phyloP scores from a whole-genome alignment of 73 alveolate genomes.

The Stentor roeselii region DNA sequence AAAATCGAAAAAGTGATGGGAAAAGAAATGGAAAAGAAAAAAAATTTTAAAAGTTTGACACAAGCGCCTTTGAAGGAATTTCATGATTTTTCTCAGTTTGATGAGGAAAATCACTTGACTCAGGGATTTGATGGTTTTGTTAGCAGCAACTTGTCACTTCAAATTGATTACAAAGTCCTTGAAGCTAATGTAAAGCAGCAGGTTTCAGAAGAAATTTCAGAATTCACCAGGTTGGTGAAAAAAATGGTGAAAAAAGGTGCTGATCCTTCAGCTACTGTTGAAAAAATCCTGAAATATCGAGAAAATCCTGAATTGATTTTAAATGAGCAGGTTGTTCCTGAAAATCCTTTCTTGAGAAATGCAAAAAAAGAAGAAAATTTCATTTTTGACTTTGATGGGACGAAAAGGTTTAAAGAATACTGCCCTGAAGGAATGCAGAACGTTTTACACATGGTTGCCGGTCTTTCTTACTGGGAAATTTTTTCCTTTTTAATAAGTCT shows the following conservation, averaged over 20 bases:
- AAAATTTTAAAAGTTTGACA: too few relatives aligned
- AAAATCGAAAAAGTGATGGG: too few relatives aligned
- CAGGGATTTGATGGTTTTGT: too few relatives aligned
- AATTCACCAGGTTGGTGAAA: conserved; percentile 43
- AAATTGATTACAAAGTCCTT: too few relatives aligned
- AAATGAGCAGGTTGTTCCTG: conserved; percentile 10
- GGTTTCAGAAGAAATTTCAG: conserved; percentile 26
- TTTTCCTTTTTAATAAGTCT: conserved; percentile 36
- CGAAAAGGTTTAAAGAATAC: conserved; percentile 28
- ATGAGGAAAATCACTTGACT: too few relatives aligned
- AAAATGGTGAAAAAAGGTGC: conserved; percentile 57
- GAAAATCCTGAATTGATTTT: conserved; percentile 8
- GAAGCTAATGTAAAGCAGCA: neutral
- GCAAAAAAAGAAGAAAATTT: conserved; percentile 18
- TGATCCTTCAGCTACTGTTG: conserved; percentile 43
- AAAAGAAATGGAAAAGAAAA: too few relatives aligned
- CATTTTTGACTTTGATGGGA: conserved; percentile 34
- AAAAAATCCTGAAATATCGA: conserved; percentile 50
- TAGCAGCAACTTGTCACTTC: too few relatives aligned
- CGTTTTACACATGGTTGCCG: conserved; percentile 32
- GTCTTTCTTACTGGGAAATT: neutral
- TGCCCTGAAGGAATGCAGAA: conserved; percentile 38
- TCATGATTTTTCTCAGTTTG: too few relatives aligned
- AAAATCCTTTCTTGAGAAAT: neutral
- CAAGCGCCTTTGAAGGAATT: too few relatives aligned